Percentiles rank a stretch among this genome's conserved stretches.
phyloP scores from a whole-genome alignment of 164 flowering plant species.

The Hamamelis virginiana region DNA sequence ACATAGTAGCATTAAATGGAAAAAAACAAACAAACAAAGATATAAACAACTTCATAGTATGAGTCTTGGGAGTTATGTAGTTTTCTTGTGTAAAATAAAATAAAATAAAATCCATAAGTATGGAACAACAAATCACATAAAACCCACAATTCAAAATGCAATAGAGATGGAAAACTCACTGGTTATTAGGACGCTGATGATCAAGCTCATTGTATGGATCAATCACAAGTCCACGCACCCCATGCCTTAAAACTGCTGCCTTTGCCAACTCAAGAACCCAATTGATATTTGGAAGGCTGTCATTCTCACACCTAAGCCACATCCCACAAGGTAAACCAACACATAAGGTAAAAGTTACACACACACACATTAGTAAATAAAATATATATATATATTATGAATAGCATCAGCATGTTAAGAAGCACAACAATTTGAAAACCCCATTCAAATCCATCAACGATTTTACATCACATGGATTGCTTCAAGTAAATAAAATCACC shows the following conservation, averaged over 20 bases:
- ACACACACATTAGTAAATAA: too few species aligned
- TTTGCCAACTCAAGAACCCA: slow-evolving; percentile 96
- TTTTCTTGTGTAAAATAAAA: background rate
- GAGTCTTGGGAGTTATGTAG: too few species aligned
- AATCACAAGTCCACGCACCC: slow-evolving; percentile 92
- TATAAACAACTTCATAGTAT: too few species aligned
- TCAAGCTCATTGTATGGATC: slow-evolving; percentile 99
- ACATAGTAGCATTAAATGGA: too few species aligned
- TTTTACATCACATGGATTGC: background rate
- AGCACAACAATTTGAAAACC: background rate
- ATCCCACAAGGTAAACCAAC: background rate
- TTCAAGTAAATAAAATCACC: background rate
- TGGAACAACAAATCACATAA: background rate
- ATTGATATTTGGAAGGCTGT: slow-evolving; percentile 75
- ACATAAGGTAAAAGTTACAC: background rate
- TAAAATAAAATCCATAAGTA: too few species aligned
- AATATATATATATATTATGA: too few species aligned
- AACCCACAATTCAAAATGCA: background rate
- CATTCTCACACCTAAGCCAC: slow-evolving; percentile 80
- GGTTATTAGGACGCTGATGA: slow-evolving; percentile 76
- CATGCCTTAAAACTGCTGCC: slow-evolving; percentile 86
- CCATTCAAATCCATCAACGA: background rate
- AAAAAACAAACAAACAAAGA: too few species aligned
- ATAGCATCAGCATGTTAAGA: too few species aligned
- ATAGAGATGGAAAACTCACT: slow-evolving; percentile 44